Base-by-base conservation (phyloP, 202 grass and related monocot genomes). In the Setaria viridis region DNA sequence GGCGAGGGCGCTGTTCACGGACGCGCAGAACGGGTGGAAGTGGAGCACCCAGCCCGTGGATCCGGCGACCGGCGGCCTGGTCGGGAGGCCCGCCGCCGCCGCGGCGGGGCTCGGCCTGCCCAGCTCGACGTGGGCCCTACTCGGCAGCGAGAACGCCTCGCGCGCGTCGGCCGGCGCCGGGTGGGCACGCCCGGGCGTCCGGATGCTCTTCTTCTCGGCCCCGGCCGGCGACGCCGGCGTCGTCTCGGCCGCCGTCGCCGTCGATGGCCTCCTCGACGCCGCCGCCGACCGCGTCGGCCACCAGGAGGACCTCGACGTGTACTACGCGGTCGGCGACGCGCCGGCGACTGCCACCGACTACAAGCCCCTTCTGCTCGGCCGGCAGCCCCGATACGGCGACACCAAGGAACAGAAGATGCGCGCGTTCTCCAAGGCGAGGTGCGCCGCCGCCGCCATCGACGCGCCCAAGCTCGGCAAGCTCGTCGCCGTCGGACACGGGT, bases 181-280 rank as follows among this genome's bases (percentile, higher is more conserved):
- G 39, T 84, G 78, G 84, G 80, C 64, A 49, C 77, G 63, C 62
- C 62, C 78, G 2, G 73, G 29, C 15, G 64, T 83, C 67, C 80
- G 55, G 77, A 94, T 88, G 80, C 53, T 97, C 25, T 68, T 85
- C 75, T 94, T 94, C 57, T 85, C 88, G 14, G 80, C 88, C 9
- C 67, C 80, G 0, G 83, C 72, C 43, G 62, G 50, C 6, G 59
- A 79, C 30, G 72, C 6, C 25, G 85, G 91, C 77, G 80, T 82
- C 19, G 72, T 94, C 63, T 91, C 88, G 4, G 42, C 87, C 45
- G 92, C 77, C 2, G 77, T 94, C 65, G 11, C 62, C 84, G 15
- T 82, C 25, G 85, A 78, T 64, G 76, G 80, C 82, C 58, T 92
- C 73, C 25, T 90, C 85, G 20, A 39, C 1, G n/a, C 59, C n/a